Evolutionary conservation across 2,329 filamentous ascomycete species (phyloP), one percentile per base, ranked within the genome.

Genomic region (Exophiala spinifera): DNA sequence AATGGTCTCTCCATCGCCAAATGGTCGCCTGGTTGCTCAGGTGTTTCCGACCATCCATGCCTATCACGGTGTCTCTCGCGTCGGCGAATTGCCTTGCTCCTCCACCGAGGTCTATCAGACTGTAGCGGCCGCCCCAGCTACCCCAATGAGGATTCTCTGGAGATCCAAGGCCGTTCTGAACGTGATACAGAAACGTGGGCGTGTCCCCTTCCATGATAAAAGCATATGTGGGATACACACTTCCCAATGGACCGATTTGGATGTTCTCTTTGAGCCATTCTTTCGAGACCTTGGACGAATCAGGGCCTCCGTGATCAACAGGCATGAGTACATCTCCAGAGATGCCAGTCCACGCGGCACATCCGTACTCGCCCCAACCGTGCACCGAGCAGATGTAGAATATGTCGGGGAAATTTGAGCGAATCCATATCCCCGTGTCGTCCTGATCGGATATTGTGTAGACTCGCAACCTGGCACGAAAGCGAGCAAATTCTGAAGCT

Each of bases 381-480:
- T 84, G 81, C 1, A 82, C 65, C 0, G 77, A 80, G 13, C 69
- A 70, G 50, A 84, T 81, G 65, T 81, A 83, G 60, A 80, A 78
- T 5, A 84, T 63, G 21, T 79, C 74, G 0, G 81, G 79, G 55
- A 76, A 83, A 2, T 72, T 74, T 43, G 70, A 67, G 14, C 81
- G 75, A 33, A 84, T 78, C 80, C 80, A 84, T 0, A 74, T 66
- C 0, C 79, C 80, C 0, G 77, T 76, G 56, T 84, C 76, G 56
- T 84, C 81, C 59, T 84, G 81, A 58, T 84, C 81, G 5, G 79
- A 82, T 51, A 84, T 82, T 33, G 80, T 68, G 63, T 82, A 82
- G 7, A 81, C 72, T 11, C 78, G 70, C 3, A 82, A 64, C 57
- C 75, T 76, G 2, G 67, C 59, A 1, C 71, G 65, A 19, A 81